Conservation (phyloP, 306 rosid genomes). For the Datisca glomerata region DNA sequence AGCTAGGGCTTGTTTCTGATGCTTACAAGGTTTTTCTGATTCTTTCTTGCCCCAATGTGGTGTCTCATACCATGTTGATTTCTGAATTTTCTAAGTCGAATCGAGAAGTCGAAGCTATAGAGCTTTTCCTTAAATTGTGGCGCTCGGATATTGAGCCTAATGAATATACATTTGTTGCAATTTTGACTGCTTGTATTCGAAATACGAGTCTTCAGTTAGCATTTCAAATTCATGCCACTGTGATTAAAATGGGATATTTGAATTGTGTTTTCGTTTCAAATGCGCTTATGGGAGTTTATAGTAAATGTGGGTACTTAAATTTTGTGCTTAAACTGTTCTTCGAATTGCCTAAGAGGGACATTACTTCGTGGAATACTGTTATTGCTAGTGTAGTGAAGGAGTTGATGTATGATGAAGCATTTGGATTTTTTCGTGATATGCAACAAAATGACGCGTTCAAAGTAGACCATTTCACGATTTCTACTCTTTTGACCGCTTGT, state of each 20-base stretch:
- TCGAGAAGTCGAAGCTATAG: constrained; percentile 37
- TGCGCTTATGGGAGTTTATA: constrained; percentile 47
- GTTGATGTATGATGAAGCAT: constrained; percentile 25
- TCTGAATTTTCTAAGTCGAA: constrained; percentile 60
- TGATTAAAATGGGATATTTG: constrained; percentile 34
- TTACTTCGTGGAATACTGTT: constrained; percentile 62
- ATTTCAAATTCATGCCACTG: constrained; percentile 50
- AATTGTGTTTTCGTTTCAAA: constrained; percentile 48
- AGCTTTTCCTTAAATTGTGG: constrained; percentile 53
- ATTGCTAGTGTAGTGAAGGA: constrained; percentile 38
- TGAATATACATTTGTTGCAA: constrained; percentile 56
- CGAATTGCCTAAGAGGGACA: constrained; percentile 41
- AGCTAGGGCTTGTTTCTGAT: constrained; percentile 33
- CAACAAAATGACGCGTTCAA: constrained; percentile 18
- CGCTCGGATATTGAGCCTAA: constrained; percentile 45
- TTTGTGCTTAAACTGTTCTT: constrained; percentile 36
- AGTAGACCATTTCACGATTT: constrained; percentile 45
- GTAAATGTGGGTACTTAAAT: constrained; percentile 32
- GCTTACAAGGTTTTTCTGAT: constrained; percentile 38
- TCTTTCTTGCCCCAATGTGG: constrained; percentile 40
- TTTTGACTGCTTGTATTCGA: constrained; percentile 57
- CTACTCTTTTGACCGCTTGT: constrained; percentile 57
- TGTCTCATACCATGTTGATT: constrained; percentile 50
- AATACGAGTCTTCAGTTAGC: constrained; percentile 29
- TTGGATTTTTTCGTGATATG: constrained; percentile 41